These are phyloP conservation scores for Glutinoglossum americanum DNA, from an alignment of 495 filamentous ascomycete genomes.

Conservation along the genomic window DNA sequence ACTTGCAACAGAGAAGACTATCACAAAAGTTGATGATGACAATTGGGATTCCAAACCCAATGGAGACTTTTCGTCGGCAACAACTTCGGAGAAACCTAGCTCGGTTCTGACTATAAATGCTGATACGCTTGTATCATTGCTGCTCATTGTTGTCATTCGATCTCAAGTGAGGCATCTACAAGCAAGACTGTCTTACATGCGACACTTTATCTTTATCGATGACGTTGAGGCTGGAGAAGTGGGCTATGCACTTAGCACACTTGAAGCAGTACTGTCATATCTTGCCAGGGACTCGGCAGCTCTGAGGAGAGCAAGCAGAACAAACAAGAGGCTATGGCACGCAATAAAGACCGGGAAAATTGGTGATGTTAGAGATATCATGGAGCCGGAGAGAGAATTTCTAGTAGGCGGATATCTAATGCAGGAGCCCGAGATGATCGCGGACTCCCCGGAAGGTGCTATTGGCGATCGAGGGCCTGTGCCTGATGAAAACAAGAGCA, in stretches of 20 bases:
- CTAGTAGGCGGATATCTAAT: not conserved
- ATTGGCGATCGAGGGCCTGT: not conserved
- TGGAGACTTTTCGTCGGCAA: constrained; percentile 15
- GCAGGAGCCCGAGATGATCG: not conserved
- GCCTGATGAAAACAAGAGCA: not conserved
- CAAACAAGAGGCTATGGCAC: constrained; percentile 79
- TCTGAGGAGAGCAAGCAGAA: constrained; percentile 58
- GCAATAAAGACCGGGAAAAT: constrained; percentile 56
- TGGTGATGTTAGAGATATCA: constrained; percentile 48
- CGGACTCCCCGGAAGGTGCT: not conserved
- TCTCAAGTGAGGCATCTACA: constrained; percentile 76
- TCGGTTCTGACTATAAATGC: constrained; percentile 72
- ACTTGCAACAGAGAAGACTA: constrained; percentile 63
- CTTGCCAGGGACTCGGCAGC: constrained; percentile 63
- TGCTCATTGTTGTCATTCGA: constrained; percentile 83
- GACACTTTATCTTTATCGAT: constrained; percentile 88
- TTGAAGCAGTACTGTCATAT: constrained; percentile 88
- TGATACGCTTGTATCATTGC: constrained; percentile 79
- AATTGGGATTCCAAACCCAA: constrained; percentile 7
- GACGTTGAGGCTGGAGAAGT: constrained; percentile 94
- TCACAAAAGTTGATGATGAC: constrained; percentile 32
- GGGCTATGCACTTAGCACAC: constrained; percentile 90
- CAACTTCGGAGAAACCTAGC: constrained; percentile 33
- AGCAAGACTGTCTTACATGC: constrained; percentile 76
- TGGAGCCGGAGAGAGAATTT: constrained; percentile 34